Percentiles rank a stretch among this genome's conserved stretches.
Conservation (phyloP, 2,329 filamentous ascomycete species). For the Colletotrichum tofieldiae region DNA sequence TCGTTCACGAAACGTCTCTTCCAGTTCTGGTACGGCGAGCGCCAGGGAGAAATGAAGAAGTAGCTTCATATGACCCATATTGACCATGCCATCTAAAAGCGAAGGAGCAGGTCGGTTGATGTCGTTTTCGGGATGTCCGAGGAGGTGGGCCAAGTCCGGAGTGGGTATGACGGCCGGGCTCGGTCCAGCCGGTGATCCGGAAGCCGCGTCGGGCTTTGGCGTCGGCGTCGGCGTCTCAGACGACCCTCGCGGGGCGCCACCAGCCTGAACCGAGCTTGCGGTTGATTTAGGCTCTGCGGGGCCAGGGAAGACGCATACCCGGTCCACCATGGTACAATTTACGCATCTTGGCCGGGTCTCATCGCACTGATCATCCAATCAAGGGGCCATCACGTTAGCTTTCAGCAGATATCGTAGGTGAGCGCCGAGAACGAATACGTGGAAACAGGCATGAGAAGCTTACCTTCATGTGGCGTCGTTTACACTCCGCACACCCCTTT, state of each 20-base stretch:
- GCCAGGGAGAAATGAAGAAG: conserved; percentile 6
- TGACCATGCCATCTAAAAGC: not conserved
- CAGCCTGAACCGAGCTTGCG: not conserved
- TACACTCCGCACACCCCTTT: conserved; percentile 51
- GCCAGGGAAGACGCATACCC: conserved; percentile 47
- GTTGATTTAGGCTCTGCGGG: not conserved
- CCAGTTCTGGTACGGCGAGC: conserved; percentile 36
- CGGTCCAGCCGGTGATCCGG: not conserved
- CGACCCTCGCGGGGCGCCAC: not conserved
- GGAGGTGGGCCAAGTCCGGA: conserved; percentile 24
- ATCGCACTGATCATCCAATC: conserved; percentile 47
- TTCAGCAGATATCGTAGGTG: not conserved
- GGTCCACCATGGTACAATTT: conserved; percentile 49
- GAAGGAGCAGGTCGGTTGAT: not conserved
- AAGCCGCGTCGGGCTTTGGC: not conserved
- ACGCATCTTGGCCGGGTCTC: conserved; percentile 49
- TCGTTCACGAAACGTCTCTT: conserved; percentile 43
- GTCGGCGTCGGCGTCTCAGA: not conserved
- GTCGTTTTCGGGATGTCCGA: conserved; percentile 19
- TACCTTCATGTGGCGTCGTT: conserved; percentile 53
- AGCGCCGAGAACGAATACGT: conserved; percentile 9
- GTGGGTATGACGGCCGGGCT: not conserved
- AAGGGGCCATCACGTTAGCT: not conserved
- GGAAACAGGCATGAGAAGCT: not conserved
- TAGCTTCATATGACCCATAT: conserved; percentile 11